These are phyloP conservation scores for Trichoderma gamsii DNA, from an alignment of 495 filamentous ascomycete genomes.

Conservation along the genomic window DNA sequence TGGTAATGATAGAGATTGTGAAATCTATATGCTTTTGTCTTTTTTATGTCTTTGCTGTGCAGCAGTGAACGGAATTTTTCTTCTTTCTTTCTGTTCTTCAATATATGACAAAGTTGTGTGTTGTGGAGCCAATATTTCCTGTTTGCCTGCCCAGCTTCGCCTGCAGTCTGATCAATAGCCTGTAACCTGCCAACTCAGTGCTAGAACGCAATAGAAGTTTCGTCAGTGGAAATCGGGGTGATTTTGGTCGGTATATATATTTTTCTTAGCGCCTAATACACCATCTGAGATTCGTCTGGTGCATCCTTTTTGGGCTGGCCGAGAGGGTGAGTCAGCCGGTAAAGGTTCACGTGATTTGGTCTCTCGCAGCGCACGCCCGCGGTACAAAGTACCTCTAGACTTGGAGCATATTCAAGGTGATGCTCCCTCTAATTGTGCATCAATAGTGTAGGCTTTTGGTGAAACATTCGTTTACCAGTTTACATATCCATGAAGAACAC, in stretches of 20 bases:
- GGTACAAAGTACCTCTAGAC: too few species aligned
- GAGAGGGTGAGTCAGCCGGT: background rate
- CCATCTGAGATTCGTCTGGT: too few species aligned
- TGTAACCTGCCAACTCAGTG: background rate
- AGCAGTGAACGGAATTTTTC: background rate
- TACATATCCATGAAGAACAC: too few species aligned
- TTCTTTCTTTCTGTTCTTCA: background rate
- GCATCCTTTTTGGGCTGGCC: background rate
- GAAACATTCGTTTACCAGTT: too few species aligned
- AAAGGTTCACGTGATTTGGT: background rate
- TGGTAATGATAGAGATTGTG: slow-evolving; percentile 2
- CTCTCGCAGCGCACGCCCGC: too few species aligned
- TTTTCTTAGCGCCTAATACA: too few species aligned
- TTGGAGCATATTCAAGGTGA: too few species aligned
- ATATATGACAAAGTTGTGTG: background rate
- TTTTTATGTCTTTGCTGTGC: background rate
- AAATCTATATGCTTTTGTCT: background rate
- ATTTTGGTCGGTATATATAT: too few species aligned
- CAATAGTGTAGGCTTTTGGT: too few species aligned
- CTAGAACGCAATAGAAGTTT: background rate
- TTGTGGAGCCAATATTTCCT: background rate
- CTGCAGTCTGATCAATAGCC: background rate
- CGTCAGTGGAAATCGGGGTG: too few species aligned
- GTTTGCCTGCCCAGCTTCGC: background rate
- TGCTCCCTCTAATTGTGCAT: too few species aligned